Evolutionary conservation across 1,284 basidiomycete species (phyloP), one percentile per base, ranked within the genome.

Genomic region (Chalciporus sp.): DNA sequence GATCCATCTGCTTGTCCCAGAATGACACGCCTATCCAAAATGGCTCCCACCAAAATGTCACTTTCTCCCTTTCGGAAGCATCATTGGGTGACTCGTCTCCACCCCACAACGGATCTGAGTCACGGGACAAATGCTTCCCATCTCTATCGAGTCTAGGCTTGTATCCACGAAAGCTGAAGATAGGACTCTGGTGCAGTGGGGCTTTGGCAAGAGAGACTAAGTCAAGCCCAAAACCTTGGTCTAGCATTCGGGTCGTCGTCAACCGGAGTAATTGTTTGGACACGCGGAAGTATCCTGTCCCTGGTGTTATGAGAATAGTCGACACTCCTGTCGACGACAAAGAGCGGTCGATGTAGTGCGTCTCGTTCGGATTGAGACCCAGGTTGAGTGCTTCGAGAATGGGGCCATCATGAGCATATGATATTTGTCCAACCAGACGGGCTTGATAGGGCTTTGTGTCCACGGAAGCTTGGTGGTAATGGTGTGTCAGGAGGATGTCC

Each of bases 321-420:
- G 88, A 86, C 1, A 90, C 75, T 26, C 96, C 97, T 0, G 96
- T 98, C n/a, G 95, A 79, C 8, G 90, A 93, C 6, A 99, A 77
- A 44, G 97, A 97, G 23, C 96, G 89, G 69, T 99, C 96, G 61
- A 99, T 89, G 69, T 96, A 98, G 70, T 98, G 94, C 23, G 91
- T 91, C 73, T 99, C 95, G 23, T 91, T 91, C 0, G 95, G 93
- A 66, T 96, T 97, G 17, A 98, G 81, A 1, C 88, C 92, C 49
- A 99, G 81, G 64, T 98, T 98, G 61, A 98, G 81, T 1, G 95
- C 94, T 72, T 99, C 96, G 8, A 99, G 83, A 27, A 99, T 79
- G 42, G 95, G 96, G 2, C 95, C 95, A 63, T 98, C 94, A 66
- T 98, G 93, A 0, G 97, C 95, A 69, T 87, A 87, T 0, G 90